phyloP scores from a whole-genome alignment of 2,329 filamentous ascomycete species.

The Huntiella savannae region DNA sequence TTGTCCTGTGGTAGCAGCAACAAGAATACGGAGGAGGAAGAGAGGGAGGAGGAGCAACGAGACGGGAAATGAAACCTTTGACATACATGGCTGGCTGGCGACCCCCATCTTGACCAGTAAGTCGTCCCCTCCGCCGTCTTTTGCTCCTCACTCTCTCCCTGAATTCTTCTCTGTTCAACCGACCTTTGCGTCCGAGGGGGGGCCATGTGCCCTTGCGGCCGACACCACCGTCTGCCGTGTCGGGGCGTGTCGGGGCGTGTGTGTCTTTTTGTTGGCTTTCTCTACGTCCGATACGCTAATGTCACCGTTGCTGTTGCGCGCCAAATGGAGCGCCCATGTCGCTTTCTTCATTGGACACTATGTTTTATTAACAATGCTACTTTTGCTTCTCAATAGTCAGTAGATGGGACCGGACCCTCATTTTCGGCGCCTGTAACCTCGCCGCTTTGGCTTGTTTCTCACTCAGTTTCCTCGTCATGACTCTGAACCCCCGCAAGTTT shows the following conservation, averaged over 20 bases:
- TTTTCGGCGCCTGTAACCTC: slow-evolving; percentile 82
- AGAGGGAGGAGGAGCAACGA: too few species aligned
- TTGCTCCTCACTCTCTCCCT: background rate
- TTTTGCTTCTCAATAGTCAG: slow-evolving; percentile 46
- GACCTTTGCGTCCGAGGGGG: too few species aligned
- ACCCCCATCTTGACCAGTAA: too few species aligned
- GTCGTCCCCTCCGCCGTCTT: too few species aligned
- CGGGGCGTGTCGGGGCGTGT: background rate
- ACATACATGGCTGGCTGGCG: too few species aligned
- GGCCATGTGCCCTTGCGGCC: too few species aligned
- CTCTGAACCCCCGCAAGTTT: slow-evolving; percentile 76
- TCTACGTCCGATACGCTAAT: background rate
- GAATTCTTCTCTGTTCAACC: background rate
- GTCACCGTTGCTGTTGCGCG: background rate
- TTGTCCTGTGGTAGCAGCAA: too few species aligned
- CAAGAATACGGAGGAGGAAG: too few species aligned
- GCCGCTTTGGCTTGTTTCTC: slow-evolving; percentile 80
- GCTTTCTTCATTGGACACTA: background rate
- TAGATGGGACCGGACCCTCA: slow-evolving; percentile 84
- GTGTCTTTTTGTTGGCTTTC: background rate
- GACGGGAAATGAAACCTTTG: too few species aligned
- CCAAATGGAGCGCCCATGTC: background rate
- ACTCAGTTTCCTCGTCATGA: slow-evolving; percentile 58
- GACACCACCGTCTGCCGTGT: too few species aligned
- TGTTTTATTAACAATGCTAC: slow-evolving; percentile 12